phyloP scores from a whole-genome alignment of 192 early-diverging fungal genomes.

The Pilaira anomala region DNA sequence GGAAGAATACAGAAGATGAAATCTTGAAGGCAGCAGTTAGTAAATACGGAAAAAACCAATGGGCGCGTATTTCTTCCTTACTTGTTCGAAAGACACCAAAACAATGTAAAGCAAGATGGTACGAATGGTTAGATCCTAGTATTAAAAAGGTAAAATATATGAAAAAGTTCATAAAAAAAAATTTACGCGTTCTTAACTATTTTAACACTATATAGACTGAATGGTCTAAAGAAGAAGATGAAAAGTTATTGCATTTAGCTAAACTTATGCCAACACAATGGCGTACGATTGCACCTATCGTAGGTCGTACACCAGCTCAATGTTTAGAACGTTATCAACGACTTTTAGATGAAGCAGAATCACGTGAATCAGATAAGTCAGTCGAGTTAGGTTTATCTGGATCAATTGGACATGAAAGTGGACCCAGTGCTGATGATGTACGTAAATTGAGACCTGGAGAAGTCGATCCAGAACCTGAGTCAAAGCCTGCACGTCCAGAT shows the following conservation, averaged over 20 bases:
- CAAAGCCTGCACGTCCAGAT: conserved; percentile 95
- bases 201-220: conserved; percentile 76
- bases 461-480: conserved; percentile 96
- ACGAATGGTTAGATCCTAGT: conserved; percentile 97
- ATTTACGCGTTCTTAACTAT: not conserved
- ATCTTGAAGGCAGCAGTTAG: conserved; percentile 96
- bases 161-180: not conserved
- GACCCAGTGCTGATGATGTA: conserved; percentile 82
- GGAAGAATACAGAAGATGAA: conserved; percentile 99
- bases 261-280: conserved; percentile 99
- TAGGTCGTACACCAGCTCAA: conserved; percentile 93
- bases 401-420: conserved; percentile 60
- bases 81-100: conserved; percentile 94
- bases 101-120: conserved; percentile 99
- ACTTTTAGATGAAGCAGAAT: conserved; percentile 95
- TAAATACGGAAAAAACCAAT: conserved; percentile 99
- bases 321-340: conserved; percentile 95
- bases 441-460: conserved; percentile 87
- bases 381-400: conserved; percentile 59
- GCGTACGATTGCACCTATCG: conserved; percentile 98
- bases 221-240: conserved; percentile 98
- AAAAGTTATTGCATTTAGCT: conserved; percentile 93
- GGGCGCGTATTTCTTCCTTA: conserved; percentile 96
- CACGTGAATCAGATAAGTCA: conserved; percentile 61
- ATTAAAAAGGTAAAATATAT: conserved; percentile 78